Conservation (phyloP, 2,329 filamentous ascomycete species). For the Botryotinia narcissicola region DNA sequence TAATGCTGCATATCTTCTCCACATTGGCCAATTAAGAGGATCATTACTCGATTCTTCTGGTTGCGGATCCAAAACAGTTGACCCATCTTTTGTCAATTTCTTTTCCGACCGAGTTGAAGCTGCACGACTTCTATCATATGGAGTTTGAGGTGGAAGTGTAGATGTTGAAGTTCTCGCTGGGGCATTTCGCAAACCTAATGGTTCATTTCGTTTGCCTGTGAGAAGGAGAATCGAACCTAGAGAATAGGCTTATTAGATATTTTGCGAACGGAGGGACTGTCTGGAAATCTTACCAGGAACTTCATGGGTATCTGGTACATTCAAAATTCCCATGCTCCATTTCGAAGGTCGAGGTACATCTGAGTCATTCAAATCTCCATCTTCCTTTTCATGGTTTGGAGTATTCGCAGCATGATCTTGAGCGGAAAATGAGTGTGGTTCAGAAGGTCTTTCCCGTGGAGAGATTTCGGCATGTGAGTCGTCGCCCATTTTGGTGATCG, state of each 20-base stretch:
- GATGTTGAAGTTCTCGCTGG: conserved; percentile 58
- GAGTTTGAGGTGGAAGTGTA: conserved; percentile 40
- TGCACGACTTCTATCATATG: conserved; percentile 22
- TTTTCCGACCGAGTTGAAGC: conserved; percentile 42
- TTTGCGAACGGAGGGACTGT: neutral
- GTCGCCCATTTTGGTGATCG: conserved; percentile 5
- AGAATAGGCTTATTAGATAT: conserved; percentile 5
- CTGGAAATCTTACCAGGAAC: conserved; percentile 66
- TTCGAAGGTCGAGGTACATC: conserved; percentile 37
- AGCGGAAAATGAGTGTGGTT: conserved; percentile 29
- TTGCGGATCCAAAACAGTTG: conserved; percentile 85
- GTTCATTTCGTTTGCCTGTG: conserved; percentile 53
- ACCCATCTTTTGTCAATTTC: conserved; percentile 78
- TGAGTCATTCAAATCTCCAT: conserved; percentile 21
- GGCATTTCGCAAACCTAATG: conserved; percentile 15
- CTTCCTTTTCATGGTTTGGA: conserved; percentile 8
- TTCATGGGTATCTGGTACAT: conserved; percentile 76
- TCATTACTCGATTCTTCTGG: conserved; percentile 89
- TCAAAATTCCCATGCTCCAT: conserved; percentile 77
- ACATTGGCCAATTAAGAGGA: conserved; percentile 84
- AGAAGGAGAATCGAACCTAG: conserved; percentile 58
- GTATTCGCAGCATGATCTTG: conserved; percentile 26
- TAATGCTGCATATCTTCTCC: conserved; percentile 76
- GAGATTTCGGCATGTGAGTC: neutral
- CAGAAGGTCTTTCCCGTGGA: conserved; percentile 3